Percentiles rank a stretch among this genome's conserved stretches.
Conservation (phyloP, 1,284 basidiomycete genomes). For the Cutaneotrichosporon spelunceum region DNA sequence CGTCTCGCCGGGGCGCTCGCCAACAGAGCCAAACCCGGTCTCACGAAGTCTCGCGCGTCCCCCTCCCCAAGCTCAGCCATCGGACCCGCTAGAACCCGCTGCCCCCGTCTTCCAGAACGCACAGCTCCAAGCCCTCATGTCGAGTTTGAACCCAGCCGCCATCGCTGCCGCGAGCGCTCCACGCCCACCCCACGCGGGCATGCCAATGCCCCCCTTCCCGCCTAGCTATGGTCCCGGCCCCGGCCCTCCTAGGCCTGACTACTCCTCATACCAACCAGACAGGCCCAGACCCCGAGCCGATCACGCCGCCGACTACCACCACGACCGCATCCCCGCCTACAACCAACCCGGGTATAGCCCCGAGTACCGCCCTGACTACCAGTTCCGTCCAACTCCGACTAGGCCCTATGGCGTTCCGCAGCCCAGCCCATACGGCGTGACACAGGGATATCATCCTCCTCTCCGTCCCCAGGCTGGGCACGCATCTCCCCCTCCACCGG, state of each 20-base stretch:
- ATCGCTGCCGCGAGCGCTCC: constrained; percentile 15
- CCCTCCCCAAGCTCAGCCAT: constrained; percentile 25
- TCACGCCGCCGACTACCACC: not conserved
- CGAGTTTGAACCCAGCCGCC: constrained; percentile 37
- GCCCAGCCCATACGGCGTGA: not conserved
- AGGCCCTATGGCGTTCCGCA: not conserved
- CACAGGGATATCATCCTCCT: constrained; percentile 3
- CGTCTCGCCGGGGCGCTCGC: constrained; percentile 2
- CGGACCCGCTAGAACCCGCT: constrained; percentile 18
- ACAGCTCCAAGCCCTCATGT: constrained; percentile 42
- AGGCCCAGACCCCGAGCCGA: no score
- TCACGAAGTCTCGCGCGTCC: constrained; percentile 26
- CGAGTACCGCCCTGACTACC: constrained; percentile 1
- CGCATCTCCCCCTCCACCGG: not conserved
- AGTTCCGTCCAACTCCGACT: not conserved
- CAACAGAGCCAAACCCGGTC: constrained; percentile 32
- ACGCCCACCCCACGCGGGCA: not conserved
- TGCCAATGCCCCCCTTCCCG: constrained; percentile 8
- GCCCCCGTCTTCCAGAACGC: constrained; percentile 40
- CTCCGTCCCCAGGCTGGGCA: not conserved
- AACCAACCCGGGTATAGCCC: not conserved
- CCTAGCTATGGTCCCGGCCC: not conserved
- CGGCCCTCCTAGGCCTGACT: not conserved
- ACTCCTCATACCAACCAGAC: not conserved
- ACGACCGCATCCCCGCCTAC: not conserved